Conservation (phyloP, 2,329 filamentous ascomycete species). For the Talaromyces funiculosus region DNA sequence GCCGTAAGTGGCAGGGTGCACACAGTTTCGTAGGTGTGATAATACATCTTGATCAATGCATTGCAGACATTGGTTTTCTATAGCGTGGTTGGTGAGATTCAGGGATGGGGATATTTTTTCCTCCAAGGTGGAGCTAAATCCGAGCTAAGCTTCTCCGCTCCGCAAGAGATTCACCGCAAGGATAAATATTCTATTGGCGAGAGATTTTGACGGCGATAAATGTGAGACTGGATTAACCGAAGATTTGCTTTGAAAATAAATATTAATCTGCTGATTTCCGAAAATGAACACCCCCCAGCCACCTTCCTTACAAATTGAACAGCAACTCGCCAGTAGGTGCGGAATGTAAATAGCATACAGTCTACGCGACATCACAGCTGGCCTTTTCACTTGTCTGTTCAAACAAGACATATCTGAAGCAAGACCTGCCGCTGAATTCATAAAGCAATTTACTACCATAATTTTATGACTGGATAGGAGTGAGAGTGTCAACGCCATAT, state of each 20-base stretch:
- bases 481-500: background rate
- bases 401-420: background rate
- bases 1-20: slow-evolving; percentile 80
- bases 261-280: no score
- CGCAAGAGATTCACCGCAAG: background rate
- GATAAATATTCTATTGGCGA: background rate
- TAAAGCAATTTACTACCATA: slow-evolving; percentile 1
- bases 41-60: background rate
- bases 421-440: background rate
- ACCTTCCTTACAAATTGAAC: background rate
- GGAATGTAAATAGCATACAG: background rate
- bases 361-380: background rate
- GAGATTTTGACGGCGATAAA: background rate
- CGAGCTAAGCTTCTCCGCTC: slow-evolving; percentile 2
- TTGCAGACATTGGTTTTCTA: background rate
- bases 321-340: background rate
- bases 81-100: background rate
- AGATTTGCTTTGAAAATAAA: no score
- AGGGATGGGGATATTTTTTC: background rate
- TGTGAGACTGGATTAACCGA: no score
- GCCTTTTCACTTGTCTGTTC: background rate
- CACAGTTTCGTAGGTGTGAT: slow-evolving; percentile 59
- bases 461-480: slow-evolving; percentile 1
- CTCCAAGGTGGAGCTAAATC: background rate
- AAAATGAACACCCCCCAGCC: background rate